phyloP scores from a whole-genome alignment of 352 stramenopile genomes.

The Phytophthora agathidicida region DNA sequence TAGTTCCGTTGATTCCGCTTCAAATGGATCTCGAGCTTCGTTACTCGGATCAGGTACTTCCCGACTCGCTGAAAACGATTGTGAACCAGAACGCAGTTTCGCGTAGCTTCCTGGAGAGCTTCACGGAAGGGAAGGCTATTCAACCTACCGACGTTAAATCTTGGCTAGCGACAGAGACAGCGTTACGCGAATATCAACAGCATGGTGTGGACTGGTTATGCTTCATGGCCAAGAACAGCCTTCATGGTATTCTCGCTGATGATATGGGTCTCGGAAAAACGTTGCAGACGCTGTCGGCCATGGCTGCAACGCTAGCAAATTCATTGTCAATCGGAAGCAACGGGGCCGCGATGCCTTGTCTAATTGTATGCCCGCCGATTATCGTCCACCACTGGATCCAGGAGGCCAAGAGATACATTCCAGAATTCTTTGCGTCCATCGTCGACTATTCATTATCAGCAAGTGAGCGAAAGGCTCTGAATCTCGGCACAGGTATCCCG shows the following conservation, averaged over 20 bases:
- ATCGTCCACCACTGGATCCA: conserved; percentile 95
- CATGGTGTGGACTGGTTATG: conserved; percentile 80
- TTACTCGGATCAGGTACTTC: conserved; percentile 4
- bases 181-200: conserved; percentile 76
- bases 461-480: conserved; percentile 49
- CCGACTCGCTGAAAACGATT: conserved; percentile 30
- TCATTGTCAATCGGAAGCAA: neutral
- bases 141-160: conserved; percentile 35
- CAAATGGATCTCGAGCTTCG: conserved; percentile 68
- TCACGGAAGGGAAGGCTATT: conserved; percentile 67
- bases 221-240: conserved; percentile 73
- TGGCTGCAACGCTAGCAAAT: conserved; percentile 68
- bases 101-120: conserved; percentile 67
- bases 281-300: conserved; percentile 91
- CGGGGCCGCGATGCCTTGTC: conserved; percentile 9
- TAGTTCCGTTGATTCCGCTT: conserved; percentile 73
- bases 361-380: conserved; percentile 96
- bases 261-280: conserved; percentile 96
- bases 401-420: conserved; percentile 91
- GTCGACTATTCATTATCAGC: conserved; percentile 81
- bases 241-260: conserved; percentile 85
- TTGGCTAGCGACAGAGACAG: conserved; percentile 36
- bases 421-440: conserved; percentile 56
- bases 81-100: conserved; percentile 61
- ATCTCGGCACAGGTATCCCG: conserved; percentile 27